Conservation (phyloP, 2,329 filamentous ascomycete genomes). For the Penicillium paneum region DNA sequence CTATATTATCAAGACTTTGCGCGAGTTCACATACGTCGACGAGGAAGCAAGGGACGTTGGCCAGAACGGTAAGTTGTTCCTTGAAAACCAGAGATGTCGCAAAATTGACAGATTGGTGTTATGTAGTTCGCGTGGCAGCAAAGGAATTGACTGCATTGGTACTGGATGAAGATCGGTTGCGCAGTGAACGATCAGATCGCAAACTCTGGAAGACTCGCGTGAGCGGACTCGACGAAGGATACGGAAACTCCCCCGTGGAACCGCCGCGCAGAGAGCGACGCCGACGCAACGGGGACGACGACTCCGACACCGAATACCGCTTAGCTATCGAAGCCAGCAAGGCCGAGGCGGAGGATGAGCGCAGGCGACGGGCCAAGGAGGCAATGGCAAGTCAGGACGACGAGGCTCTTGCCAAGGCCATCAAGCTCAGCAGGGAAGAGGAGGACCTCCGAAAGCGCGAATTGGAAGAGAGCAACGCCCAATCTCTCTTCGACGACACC, state of each 20-base stretch:
- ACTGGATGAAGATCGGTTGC: slow-evolving; percentile 87
- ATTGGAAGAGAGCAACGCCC: slow-evolving; percentile 79
- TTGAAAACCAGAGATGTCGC: background rate
- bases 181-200: slow-evolving; percentile 83
- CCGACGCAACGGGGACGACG: slow-evolving; percentile 63
- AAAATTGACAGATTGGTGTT: slow-evolving; percentile 1
- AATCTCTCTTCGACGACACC: slow-evolving; percentile 82
- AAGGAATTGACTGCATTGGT: slow-evolving; percentile 93
- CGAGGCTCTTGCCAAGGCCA: slow-evolving; percentile 89
- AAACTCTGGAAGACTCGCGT: slow-evolving; percentile 97
- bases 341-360: slow-evolving; percentile 88
- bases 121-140: slow-evolving; percentile 82
- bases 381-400: slow-evolving; percentile 67
- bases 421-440: slow-evolving; percentile 93
- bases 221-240: slow-evolving; percentile 79
- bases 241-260: slow-evolving; percentile 43
- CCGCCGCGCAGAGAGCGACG: slow-evolving; percentile 46
- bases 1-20: slow-evolving; percentile 97
- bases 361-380: slow-evolving; percentile 62
- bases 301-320: slow-evolving; percentile 78
- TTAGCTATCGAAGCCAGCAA: slow-evolving; percentile 94
- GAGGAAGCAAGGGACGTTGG: slow-evolving; percentile 95
- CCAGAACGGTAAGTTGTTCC: slow-evolving; percentile 72
- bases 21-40: slow-evolving; percentile 95
- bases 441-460: slow-evolving; percentile 77